Evolutionary conservation across 805 yeast genomes (phyloP).

Genomic region (Zygoascus bituminiphila): DNA sequence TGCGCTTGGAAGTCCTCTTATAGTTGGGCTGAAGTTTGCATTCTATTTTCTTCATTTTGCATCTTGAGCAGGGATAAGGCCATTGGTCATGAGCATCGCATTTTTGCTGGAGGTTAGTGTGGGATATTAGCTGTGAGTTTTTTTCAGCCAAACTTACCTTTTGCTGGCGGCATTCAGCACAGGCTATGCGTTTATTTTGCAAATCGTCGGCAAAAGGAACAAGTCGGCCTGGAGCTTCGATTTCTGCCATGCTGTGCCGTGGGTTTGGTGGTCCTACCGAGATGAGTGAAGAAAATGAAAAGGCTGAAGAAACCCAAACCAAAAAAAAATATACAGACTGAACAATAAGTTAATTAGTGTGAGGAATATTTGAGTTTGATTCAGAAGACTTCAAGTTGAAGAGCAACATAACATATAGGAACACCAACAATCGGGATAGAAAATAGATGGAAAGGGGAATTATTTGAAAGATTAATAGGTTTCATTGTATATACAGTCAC

Average conservation of each 20-base stretch:
- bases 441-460: no score
- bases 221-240: not conserved
- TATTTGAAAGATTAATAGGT: no score
- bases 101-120: slow-evolving; percentile 36
- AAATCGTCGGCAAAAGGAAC: not conserved
- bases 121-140: not conserved
- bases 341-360: no score
- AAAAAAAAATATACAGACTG: no score
- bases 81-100: slow-evolving; percentile 76
- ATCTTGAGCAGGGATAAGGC: slow-evolving; percentile 78
- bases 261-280: not conserved
- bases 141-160: slow-evolving; percentile 43
- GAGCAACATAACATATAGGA: no score
- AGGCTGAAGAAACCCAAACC: no score
- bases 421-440: no score
- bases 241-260: not conserved
- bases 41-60: slow-evolving; percentile 56
- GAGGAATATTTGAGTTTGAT: no score
- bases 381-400: no score
- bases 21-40: slow-evolving; percentile 76
- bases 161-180: slow-evolving; percentile 95
- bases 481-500: no score
- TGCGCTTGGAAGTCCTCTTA: slow-evolving; percentile 81
- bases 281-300: not conserved
- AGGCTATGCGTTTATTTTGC: slow-evolving; percentile 46